phyloP scores from a whole-genome alignment of 2,329 filamentous ascomycete genomes.

The Aspergillus sp. region DNA sequence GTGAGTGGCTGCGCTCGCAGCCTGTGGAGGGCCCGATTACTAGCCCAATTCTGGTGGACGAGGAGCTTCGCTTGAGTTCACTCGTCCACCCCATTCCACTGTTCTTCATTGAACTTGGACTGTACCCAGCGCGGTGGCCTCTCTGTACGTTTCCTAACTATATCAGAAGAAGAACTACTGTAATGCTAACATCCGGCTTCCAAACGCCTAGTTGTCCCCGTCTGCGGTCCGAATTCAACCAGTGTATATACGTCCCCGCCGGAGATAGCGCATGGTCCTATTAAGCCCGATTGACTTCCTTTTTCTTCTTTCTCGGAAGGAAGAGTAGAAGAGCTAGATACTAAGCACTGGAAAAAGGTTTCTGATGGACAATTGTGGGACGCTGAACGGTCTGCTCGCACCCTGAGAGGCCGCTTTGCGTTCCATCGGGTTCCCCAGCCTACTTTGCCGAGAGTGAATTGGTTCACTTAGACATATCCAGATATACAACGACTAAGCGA shows the following conservation, averaged over 20 bases:
- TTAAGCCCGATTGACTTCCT: neutral
- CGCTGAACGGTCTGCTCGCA: conserved; percentile 51
- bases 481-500: conserved; percentile 13
- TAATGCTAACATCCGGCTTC: neutral
- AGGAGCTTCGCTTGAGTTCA: neutral
- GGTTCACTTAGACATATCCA: neutral
- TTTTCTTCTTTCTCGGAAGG: conserved; percentile 2
- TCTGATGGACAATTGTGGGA: conserved; percentile 50
- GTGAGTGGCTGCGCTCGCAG: neutral
- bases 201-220: neutral
- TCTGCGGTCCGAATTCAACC: conserved; percentile 1
- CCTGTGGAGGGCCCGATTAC: neutral
- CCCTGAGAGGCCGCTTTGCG: conserved; percentile 52
- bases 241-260: neutral
- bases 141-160: neutral
- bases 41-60: neutral
- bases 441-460: conserved; percentile 18
- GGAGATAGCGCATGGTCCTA: neutral
- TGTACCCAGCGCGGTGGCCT: conserved; percentile 1
- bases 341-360: conserved; percentile 18
- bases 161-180: neutral
- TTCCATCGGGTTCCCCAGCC: conserved; percentile 53
- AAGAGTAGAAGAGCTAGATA: neutral
- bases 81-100: neutral
- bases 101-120: conserved; percentile 3